phyloP scores from a whole-genome alignment of 75 land plant genomes.

The Gnetum montanum region DNA sequence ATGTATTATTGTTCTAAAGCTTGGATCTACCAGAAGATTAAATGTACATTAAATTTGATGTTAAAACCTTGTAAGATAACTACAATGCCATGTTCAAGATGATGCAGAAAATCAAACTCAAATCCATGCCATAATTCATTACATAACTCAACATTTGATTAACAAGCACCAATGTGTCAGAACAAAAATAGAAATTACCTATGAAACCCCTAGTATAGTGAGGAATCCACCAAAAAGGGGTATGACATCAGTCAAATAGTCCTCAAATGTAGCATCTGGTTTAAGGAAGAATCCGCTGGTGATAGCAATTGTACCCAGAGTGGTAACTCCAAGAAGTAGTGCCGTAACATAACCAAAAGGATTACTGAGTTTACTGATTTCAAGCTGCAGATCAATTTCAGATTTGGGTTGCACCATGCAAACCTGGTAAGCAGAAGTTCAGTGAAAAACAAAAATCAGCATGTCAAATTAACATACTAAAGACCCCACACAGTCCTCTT shows the following conservation, averaged over 20 bases:
- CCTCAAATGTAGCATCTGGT: conserved; percentile 88
- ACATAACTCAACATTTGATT: too few relatives aligned
- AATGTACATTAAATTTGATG: too few relatives aligned
- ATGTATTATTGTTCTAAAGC: too few relatives aligned
- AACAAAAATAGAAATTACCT: conserved; percentile 40
- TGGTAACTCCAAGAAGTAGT: conserved; percentile 53
- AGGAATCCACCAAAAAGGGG: conserved; percentile 89
- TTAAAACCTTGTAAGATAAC: too few relatives aligned
- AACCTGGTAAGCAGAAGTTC: conserved; percentile 44
- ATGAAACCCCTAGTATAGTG: conserved; percentile 75
- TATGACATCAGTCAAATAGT: conserved; percentile 63
- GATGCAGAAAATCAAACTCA: too few relatives aligned
- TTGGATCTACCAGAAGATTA: too few relatives aligned
- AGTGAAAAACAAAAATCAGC: too few relatives aligned
- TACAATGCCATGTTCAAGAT: too few relatives aligned
- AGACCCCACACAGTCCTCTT: too few relatives aligned
- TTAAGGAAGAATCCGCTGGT: conserved; percentile 88
- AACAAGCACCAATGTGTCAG: too few relatives aligned
- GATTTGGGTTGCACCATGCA: conserved; percentile 93
- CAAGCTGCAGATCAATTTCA: conserved; percentile 88
- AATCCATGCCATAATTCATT: too few relatives aligned
- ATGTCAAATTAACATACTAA: too few relatives aligned
- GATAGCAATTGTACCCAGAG: conserved; percentile 85
- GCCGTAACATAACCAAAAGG: conserved; percentile 75
- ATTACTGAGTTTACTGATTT: conserved; percentile 59